phyloP scores from a whole-genome alignment of 495 filamentous ascomycete species.

The Mycothermus thermophilus region DNA sequence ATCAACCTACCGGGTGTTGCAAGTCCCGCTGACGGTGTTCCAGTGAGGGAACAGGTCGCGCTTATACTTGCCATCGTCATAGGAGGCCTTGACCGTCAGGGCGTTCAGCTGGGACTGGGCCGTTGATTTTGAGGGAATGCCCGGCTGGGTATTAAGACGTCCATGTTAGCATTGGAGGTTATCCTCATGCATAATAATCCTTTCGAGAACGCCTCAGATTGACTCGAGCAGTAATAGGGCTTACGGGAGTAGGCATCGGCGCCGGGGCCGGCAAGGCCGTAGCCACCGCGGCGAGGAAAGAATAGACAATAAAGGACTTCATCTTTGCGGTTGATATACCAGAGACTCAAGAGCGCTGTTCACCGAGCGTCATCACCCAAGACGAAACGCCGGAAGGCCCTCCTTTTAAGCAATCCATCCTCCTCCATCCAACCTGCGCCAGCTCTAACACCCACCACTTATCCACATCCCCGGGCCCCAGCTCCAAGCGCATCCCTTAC shows the following conservation, averaged over 20 bases:
- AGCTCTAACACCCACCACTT: too few species aligned
- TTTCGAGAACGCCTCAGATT: too few species aligned
- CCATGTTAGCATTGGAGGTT: neutral
- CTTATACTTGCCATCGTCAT: conserved; percentile 40
- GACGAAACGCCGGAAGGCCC: too few species aligned
- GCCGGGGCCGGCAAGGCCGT: conserved; percentile 20
- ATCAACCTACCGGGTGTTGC: conserved; percentile 34
- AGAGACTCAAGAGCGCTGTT: too few species aligned
- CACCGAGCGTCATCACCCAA: too few species aligned
- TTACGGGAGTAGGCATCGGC: conserved; percentile 13
- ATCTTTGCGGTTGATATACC: conserved; percentile 13
- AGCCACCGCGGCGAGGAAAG: conserved; percentile 11
- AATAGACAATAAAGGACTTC: conserved; percentile 13
- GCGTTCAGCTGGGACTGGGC: conserved; percentile 41
- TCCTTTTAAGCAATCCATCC: too few species aligned
- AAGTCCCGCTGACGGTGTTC: conserved; percentile 47
- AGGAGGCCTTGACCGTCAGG: conserved; percentile 40
- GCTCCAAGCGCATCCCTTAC: too few species aligned
- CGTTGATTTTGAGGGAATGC: conserved; percentile 40
- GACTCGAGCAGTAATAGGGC: conserved; percentile 3
- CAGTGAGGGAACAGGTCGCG: conserved; percentile 56
- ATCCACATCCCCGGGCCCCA: too few species aligned
- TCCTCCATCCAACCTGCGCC: too few species aligned
- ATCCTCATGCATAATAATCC: too few species aligned
- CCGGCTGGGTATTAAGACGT: conserved; percentile 29